phyloP scores from a whole-genome alignment of 805 yeast genomes.

The Yarrowia sp. region DNA sequence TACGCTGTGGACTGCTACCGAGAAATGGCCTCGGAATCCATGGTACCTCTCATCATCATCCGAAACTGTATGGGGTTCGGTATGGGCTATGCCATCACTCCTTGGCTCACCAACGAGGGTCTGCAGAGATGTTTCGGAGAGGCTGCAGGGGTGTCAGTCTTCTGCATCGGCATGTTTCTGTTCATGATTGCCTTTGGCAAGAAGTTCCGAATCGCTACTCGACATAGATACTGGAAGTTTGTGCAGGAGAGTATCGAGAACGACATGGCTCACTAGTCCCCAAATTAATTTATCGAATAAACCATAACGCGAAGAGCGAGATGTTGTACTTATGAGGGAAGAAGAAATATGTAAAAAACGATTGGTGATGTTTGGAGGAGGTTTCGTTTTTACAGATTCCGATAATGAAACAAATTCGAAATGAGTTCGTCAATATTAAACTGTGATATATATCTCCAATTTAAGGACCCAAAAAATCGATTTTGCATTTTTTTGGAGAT shows the following conservation, averaged over 20 bases:
- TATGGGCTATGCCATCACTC: constrained; percentile 50
- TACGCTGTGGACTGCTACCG: constrained; percentile 48
- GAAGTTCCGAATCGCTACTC: constrained; percentile 31
- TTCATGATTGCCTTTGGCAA: constrained; percentile 41
- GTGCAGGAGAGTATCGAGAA: constrained; percentile 17
- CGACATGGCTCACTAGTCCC: not conserved
- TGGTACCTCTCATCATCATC: constrained; percentile 48
- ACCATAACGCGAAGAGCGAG: not conserved
- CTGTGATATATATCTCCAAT: no score
- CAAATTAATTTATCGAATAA: not conserved
- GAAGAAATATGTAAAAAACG: no score
- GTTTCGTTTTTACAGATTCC: no score
- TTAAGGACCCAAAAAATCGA: no score
- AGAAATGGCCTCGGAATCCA: constrained; percentile 44
- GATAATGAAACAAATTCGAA: no score
- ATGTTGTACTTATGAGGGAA: no score
- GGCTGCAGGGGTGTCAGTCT: constrained; percentile 17
- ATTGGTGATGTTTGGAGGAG: no score
- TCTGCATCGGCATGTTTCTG: not conserved
- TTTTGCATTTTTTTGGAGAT: no score
- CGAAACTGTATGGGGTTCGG: constrained; percentile 52
- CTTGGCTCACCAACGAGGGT: constrained; percentile 48
- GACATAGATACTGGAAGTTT: constrained; percentile 16
- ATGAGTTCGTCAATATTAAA: no score
- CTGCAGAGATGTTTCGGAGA: constrained; percentile 43